A percentile compares a stretch with the other conserved stretches of the same genome.
phyloP scores from a whole-genome alignment of 1,284 basidiomycete genomes.

The Inonotus hispidus region DNA sequence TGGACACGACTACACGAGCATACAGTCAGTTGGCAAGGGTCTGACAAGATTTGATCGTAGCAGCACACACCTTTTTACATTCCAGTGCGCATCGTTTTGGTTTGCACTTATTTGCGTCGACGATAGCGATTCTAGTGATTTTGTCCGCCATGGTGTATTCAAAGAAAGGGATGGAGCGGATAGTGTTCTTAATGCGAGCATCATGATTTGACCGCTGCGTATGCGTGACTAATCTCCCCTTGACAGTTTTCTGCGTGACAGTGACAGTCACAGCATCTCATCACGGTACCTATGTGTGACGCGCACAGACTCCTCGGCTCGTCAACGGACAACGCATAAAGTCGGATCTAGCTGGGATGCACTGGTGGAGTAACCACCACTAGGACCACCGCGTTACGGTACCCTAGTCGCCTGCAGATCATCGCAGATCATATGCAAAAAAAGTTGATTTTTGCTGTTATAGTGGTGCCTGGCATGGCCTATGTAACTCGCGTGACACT shows the following conservation, averaged over 20 bases:
- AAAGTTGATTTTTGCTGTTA: too few relatives aligned
- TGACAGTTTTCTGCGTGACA: neutral
- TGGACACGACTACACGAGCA: conserved; percentile 73
- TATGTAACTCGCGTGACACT: too few relatives aligned
- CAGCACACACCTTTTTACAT: conserved; percentile 72
- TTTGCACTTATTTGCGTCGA: conserved; percentile 90
- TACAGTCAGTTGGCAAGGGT: neutral
- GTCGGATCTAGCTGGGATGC: too few relatives aligned
- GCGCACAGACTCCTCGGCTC: too few relatives aligned
- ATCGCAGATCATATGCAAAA: too few relatives aligned
- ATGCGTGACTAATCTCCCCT: neutral
- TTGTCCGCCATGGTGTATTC: conserved; percentile 49
- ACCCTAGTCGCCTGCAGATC: too few relatives aligned
- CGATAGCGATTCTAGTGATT: conserved; percentile 94
- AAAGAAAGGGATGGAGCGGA: neutral
- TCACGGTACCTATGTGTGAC: too few relatives aligned
- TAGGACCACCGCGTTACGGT: too few relatives aligned
- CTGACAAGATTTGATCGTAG: neutral
- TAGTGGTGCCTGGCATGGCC: too few relatives aligned
- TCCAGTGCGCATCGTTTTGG: conserved; percentile 90
- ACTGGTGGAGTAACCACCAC: too few relatives aligned
- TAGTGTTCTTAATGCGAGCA: neutral
- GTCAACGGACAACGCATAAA: too few relatives aligned
- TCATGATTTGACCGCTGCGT: neutral
- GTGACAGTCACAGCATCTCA: neutral